Evolutionary conservation across 2,329 filamentous ascomycete genomes (phyloP).

Genomic region (Penicillium sp.): DNA sequence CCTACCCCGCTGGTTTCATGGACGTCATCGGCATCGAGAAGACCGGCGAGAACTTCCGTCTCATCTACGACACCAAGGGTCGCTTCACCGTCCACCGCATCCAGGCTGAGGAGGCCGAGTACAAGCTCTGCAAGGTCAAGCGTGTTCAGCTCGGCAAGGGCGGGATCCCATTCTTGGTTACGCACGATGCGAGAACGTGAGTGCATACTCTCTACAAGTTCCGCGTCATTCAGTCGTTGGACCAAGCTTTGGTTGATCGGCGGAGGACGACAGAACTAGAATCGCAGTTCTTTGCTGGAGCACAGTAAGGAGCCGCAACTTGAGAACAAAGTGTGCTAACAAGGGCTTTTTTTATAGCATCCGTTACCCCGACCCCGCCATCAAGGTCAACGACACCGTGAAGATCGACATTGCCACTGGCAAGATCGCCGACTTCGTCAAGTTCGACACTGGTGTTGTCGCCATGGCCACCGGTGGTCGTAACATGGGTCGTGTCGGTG

Average conservation of each 20-base stretch:
- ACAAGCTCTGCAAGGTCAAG: slow-evolving; percentile 99
- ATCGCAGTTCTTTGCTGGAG: too few species aligned
- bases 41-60: slow-evolving; percentile 99
- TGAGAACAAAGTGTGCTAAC: slow-evolving; percentile 30
- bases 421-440: slow-evolving; percentile 97
- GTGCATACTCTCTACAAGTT: slow-evolving; percentile 55
- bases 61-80: slow-evolving; percentile 99
- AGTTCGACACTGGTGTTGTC: slow-evolving; percentile 96
- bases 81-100: slow-evolving; percentile 99
- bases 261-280: slow-evolving; percentile 35
- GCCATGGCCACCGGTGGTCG: slow-evolving; percentile 99
- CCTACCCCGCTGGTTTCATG: slow-evolving; percentile 98
- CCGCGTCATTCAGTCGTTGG: slow-evolving; percentile 99
- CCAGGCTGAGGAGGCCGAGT: slow-evolving; percentile 95
- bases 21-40: slow-evolving; percentile 99
- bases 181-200: slow-evolving; percentile 99
- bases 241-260: slow-evolving; percentile 84
- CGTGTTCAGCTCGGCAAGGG: slow-evolving; percentile 97
- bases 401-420: slow-evolving; percentile 95
- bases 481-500: slow-evolving; percentile 99
- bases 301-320: slow-evolving; percentile 25
- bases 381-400: slow-evolving; percentile 99
- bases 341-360: slow-evolving; percentile 57
- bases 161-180: slow-evolving; percentile 99
- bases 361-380: slow-evolving; percentile 93